phyloP scores from a whole-genome alignment of 352 stramenopile species.

The Phytophthora pisi region DNA sequence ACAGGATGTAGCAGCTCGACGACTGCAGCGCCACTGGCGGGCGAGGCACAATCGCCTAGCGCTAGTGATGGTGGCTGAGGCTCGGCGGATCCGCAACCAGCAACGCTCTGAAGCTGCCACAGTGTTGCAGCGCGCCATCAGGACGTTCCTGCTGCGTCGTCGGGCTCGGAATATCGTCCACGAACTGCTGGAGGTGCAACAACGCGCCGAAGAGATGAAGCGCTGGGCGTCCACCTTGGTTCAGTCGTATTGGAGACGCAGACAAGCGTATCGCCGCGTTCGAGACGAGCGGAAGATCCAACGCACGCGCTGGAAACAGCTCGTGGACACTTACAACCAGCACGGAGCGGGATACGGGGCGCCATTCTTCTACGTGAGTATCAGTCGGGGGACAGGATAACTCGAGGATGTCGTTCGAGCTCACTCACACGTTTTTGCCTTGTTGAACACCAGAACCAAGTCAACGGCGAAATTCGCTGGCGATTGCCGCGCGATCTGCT shows the following conservation, averaged over 20 bases:
- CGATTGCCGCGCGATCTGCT: slow-evolving; percentile 91
- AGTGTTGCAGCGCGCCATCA: slow-evolving; percentile 54
- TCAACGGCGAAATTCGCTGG: slow-evolving; percentile 91
- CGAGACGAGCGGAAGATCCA: slow-evolving; percentile 40
- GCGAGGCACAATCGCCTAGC: slow-evolving; percentile 51
- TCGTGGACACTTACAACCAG: slow-evolving; percentile 86
- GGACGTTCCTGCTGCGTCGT: slow-evolving; percentile 51
- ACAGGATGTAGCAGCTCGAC: slow-evolving; percentile 40
- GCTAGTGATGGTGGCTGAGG: slow-evolving; percentile 43
- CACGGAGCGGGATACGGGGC: slow-evolving; percentile 68
- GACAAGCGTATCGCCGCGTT: slow-evolving; percentile 43
- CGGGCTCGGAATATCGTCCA: slow-evolving; percentile 52
- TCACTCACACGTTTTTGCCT: slow-evolving; percentile 2
- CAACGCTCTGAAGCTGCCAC: slow-evolving; percentile 39
- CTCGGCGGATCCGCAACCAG: slow-evolving; percentile 39
- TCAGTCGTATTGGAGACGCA: slow-evolving; percentile 68
- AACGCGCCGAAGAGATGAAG: slow-evolving; percentile 64
- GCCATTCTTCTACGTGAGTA: slow-evolving; percentile 92
- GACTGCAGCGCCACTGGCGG: slow-evolving; percentile 65
- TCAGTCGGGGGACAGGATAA: not conserved
- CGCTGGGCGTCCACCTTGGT: slow-evolving; percentile 71
- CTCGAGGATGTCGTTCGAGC: not conserved
- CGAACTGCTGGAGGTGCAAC: slow-evolving; percentile 46
- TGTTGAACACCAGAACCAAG: slow-evolving; percentile 74
- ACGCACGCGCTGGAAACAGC: slow-evolving; percentile 91